Conservation (phyloP, 176 grass and related monocot genomes). For the Paspalum vaginatum region DNA sequence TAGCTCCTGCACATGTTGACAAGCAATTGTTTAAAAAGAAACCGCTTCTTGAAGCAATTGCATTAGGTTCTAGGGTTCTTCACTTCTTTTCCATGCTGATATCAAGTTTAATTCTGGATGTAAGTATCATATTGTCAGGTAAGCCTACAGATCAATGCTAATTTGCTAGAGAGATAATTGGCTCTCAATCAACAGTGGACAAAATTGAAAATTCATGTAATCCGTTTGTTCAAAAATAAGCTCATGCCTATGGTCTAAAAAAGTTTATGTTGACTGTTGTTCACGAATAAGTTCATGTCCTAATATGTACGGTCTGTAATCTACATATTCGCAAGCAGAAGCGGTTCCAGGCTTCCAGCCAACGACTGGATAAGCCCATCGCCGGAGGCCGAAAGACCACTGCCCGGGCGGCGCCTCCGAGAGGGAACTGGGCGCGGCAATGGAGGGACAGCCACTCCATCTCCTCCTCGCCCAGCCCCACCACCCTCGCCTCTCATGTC, state of each 20-base stretch:
- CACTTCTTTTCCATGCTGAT: conserved; percentile 25
- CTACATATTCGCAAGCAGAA: too few species aligned
- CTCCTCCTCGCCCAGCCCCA: conserved; percentile 33
- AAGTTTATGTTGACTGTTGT: not conserved
- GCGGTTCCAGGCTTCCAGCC: not conserved
- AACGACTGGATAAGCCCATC: conserved; percentile 8
- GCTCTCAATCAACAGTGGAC: conserved; percentile 3
- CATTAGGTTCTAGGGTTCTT: conserved; percentile 17
- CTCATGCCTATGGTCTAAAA: not conserved
- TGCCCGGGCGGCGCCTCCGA: not conserved
- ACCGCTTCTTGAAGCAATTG: conserved; percentile 22
- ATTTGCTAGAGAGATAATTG: conserved; percentile 4
- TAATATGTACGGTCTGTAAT: too few species aligned
- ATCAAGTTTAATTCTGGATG: conserved; percentile 1
- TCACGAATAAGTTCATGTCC: not conserved
- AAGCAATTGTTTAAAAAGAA: conserved; percentile 31
- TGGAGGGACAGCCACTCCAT: conserved; percentile 40
- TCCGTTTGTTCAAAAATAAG: not conserved
- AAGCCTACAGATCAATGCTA: conserved; percentile 13
- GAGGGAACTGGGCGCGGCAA: not conserved
- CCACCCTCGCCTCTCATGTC: not conserved
- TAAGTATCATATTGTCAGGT: conserved; percentile 27
- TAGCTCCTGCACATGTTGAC: conserved; percentile 36
- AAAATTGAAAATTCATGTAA: not conserved
- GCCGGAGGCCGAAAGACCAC: not conserved